phyloP scores from a whole-genome alignment of 176 grass and related monocot species.

The Oryza coarctata region DNA sequence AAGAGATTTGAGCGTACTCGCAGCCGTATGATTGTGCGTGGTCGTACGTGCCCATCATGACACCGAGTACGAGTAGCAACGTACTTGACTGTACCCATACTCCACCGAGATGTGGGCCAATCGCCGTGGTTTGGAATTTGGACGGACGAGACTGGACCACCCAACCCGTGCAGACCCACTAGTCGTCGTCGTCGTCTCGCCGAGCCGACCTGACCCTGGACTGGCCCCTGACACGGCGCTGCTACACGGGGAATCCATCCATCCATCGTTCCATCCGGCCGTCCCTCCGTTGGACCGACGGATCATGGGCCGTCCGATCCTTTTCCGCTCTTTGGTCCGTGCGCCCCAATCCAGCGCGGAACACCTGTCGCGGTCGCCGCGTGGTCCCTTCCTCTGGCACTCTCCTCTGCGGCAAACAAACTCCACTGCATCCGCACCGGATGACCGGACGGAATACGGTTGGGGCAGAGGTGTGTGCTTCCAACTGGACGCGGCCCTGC shows the following conservation, averaged over 20 bases:
- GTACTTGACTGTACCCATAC: too few species aligned
- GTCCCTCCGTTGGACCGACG: neutral
- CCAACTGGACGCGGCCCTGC: too few species aligned
- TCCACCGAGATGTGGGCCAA: neutral
- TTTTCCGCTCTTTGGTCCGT: neutral
- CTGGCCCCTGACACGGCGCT: neutral
- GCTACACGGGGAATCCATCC: too few species aligned
- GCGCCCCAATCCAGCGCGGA: neutral
- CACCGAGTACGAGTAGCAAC: neutral
- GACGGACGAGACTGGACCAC: neutral
- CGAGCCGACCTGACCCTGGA: neutral
- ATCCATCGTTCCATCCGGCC: neutral
- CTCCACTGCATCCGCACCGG: neutral
- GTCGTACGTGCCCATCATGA: neutral
- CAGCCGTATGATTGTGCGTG: neutral
- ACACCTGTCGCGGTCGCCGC: neutral
- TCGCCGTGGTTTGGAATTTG: neutral
- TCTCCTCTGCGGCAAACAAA: neutral
- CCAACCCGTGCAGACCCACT: neutral
- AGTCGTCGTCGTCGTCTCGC: neutral
- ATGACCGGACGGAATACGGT: neutral
- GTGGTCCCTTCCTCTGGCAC: neutral
- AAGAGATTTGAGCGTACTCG: neutral
- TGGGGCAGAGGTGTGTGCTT: too few species aligned
- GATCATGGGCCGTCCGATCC: neutral